Evolutionary conservation across 2,329 filamentous ascomycete genomes (phyloP).

Genomic region (Myrmaecium sp.): DNA sequence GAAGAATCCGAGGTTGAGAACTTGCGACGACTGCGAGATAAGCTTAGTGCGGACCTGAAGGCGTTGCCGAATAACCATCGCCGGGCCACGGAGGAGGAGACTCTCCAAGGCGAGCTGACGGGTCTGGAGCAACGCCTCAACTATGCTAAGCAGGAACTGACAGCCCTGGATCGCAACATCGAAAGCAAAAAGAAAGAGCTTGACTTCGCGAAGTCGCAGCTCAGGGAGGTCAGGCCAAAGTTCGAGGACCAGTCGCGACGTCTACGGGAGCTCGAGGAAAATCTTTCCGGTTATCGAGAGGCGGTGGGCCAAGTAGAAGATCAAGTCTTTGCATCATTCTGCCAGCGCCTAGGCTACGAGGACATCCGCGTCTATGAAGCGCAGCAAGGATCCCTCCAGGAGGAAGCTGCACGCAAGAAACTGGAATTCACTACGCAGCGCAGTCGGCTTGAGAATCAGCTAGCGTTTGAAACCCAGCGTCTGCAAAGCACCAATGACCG

Average conservation of each 20-base stretch:
- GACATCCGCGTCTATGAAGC: conserved; percentile 88
- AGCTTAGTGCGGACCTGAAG: conserved; percentile 59
- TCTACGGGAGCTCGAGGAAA: conserved; percentile 43
- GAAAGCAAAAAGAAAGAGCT: conserved; percentile 71
- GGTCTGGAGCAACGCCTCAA: conserved; percentile 62
- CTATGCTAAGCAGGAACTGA: conserved; percentile 58
- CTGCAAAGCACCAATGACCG: conserved; percentile 54
- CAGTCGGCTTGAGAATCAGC: conserved; percentile 41
- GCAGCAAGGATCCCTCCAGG: conserved; percentile 80
- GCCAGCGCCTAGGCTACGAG: conserved; percentile 66
- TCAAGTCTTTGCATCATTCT: conserved; percentile 72
- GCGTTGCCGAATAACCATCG: conserved; percentile 66
- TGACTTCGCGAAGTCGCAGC: conserved; percentile 52
- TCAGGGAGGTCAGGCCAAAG: conserved; percentile 62
- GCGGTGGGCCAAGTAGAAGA: conserved; percentile 74
- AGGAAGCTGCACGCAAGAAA: conserved; percentile 75
- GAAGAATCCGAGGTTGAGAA: conserved; percentile 82
- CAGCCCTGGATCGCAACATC: conserved; percentile 65
- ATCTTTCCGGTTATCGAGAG: conserved; percentile 38
- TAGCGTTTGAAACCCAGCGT: conserved; percentile 51
- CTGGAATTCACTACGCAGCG: conserved; percentile 72
- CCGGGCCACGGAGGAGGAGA: conserved; percentile 61
- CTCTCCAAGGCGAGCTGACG: conserved; percentile 59
- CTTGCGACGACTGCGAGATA: conserved; percentile 58
- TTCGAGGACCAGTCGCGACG: conserved; percentile 54